A percentile compares a stretch with the other conserved stretches of the same genome.
Conservation (phyloP, 768 basidiomycete species). For the Rhizopogon sp. region DNA sequence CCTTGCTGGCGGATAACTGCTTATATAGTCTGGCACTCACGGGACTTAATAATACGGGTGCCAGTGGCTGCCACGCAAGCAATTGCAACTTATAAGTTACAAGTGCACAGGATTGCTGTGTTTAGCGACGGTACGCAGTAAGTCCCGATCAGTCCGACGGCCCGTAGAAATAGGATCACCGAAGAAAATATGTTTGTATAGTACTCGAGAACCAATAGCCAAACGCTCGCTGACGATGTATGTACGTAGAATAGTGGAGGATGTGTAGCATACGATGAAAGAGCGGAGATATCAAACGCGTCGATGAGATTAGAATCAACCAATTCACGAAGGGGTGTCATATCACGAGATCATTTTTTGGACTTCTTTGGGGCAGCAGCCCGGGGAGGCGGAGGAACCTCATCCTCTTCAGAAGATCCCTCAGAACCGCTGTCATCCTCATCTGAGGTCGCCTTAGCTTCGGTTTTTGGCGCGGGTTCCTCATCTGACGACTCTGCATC, state of each 20-base stretch:
- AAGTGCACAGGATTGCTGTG: slow-evolving; percentile 24
- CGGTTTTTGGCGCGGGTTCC: slow-evolving; percentile 15
- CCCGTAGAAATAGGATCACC: not conserved
- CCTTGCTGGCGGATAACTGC: slow-evolving; percentile 16
- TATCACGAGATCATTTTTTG: slow-evolving; percentile 13
- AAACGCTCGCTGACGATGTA: not conserved
- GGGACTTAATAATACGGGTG: no score
- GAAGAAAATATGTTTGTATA: slow-evolving; percentile 1
- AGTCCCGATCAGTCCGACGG: not conserved
- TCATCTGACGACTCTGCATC: slow-evolving; percentile 18
- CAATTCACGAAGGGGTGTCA: not conserved
- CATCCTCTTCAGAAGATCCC: slow-evolving; percentile 28
- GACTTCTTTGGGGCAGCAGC: slow-evolving; percentile 12
- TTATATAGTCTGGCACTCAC: slow-evolving; percentile 7
- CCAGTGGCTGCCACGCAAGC: no score
- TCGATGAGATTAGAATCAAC: no score
- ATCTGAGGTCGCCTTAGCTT: slow-evolving; percentile 16
- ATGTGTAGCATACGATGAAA: not conserved
- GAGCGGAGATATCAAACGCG: not conserved
- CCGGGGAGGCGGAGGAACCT: slow-evolving; percentile 20
- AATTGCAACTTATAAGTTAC: no score
- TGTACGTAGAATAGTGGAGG: not conserved
- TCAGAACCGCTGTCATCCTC: slow-evolving; percentile 10
- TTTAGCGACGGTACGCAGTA: slow-evolving; percentile 4
- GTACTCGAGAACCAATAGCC: not conserved